phyloP scores from a whole-genome alignment of 257 asterid species.

The Fraxinus pennsylvanica region DNA sequence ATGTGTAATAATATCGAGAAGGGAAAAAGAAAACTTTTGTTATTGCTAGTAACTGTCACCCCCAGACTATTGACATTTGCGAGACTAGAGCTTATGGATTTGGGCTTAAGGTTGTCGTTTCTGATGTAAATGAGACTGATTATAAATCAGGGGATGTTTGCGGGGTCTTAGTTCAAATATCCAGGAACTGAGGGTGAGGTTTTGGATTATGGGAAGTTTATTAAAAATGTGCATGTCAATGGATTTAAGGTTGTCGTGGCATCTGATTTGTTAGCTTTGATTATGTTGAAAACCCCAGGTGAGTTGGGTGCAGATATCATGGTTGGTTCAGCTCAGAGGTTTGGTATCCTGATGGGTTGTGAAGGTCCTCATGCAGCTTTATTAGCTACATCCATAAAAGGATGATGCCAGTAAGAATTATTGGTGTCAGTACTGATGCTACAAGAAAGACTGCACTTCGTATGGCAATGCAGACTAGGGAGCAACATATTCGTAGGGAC shows the following conservation, averaged over 20 bases:
- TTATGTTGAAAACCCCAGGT: constrained; percentile 91
- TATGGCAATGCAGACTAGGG: constrained; percentile 99
- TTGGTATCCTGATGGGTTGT: constrained; percentile 98
- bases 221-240: constrained; percentile 81
- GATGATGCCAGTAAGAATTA: constrained; percentile 99
- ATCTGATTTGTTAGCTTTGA: constrained; percentile 82
- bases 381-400: constrained; percentile 93
- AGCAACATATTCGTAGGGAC: constrained; percentile 95
- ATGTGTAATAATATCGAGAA: constrained; percentile 88
- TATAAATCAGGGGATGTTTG: constrained; percentile 83
- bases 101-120: constrained; percentile 69
- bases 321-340: constrained; percentile 92
- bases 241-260: constrained; percentile 99
- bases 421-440: constrained; percentile 94
- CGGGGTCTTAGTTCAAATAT: constrained; percentile 86
- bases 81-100: constrained; percentile 89
- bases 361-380: constrained; percentile 99
- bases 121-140: constrained; percentile 69
- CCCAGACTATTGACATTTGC: constrained; percentile 88
- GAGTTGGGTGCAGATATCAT: constrained; percentile 93
- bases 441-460: constrained; percentile 89
- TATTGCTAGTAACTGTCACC: constrained; percentile 88
- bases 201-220: constrained; percentile 75
- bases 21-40: constrained; percentile 85
- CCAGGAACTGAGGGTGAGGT: constrained; percentile 97